Percentiles rank a stretch among this genome's conserved stretches.
Evolutionary conservation across 306 rosid genomes (phyloP).

Genomic region (Biancaea sappan): DNA sequence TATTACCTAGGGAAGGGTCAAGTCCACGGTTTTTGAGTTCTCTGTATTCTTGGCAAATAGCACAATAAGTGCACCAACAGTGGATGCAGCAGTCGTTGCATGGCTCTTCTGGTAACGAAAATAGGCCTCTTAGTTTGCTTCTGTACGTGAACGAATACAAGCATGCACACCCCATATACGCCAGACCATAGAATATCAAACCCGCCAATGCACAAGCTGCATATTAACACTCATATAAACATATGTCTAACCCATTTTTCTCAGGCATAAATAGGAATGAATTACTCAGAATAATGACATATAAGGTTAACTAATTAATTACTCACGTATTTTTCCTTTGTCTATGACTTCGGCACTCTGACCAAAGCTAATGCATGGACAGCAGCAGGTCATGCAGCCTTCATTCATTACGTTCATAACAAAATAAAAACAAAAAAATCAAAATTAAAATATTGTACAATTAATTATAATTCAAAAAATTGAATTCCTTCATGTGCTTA

Average conservation of each 20-base stretch:
- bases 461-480: too few species aligned
- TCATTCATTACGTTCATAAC: conserved; percentile 28
- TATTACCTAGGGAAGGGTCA: conserved; percentile 41
- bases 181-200: background rate
- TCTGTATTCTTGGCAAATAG: conserved; percentile 43
- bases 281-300: too few species aligned
- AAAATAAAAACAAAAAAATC: background rate
- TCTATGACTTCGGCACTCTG: conserved; percentile 39
- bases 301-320: background rate
- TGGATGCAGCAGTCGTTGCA: conserved; percentile 37
- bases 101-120: conserved; percentile 39
- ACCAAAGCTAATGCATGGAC: conserved; percentile 38
- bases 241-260: too few species aligned
- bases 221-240: background rate
- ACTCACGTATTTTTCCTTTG: conserved; percentile 42
- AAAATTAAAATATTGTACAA: too few species aligned
- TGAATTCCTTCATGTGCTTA: too few species aligned
- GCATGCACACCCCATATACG: background rate
- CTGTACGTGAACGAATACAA: conserved; percentile 37
- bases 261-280: too few species aligned
- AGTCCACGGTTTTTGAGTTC: conserved; percentile 47
- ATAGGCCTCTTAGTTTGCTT: conserved; percentile 34
- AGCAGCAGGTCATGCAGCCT: conserved; percentile 40
- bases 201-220: conserved; percentile 40
- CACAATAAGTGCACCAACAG: conserved; percentile 29